Evolutionary conservation across 176 grass and related monocot species (phyloP).

Genomic region (Cenchrus fungigraminus): DNA sequence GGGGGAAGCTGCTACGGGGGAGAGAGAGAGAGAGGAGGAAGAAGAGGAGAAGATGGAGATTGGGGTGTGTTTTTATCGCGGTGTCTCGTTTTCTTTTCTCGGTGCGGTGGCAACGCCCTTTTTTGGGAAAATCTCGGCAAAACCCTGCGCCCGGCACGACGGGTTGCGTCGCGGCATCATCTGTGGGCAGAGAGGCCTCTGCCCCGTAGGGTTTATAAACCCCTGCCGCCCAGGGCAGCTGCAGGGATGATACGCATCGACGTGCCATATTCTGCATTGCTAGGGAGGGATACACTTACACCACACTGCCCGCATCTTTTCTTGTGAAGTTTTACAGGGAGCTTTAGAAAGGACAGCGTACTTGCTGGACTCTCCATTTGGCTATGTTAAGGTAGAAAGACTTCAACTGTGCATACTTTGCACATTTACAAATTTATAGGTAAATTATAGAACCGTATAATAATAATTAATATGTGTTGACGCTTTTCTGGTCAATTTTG

Average conservation of each 20-base stretch:
- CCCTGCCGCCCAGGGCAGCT: neutral
- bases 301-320: neutral
- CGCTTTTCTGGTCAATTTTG: no score
- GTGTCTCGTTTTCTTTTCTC: conserved; percentile 55
- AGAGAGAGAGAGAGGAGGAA: conserved; percentile 11
- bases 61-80: conserved; percentile 38
- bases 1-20: conserved; percentile 16
- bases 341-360: no score
- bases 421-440: neutral
- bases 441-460: neutral
- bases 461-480: neutral
- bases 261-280: conserved; percentile 20
- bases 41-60: neutral
- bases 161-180: conserved; percentile 8
- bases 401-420: neutral
- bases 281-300: neutral
- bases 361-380: neutral
- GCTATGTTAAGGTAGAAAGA: no score
- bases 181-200: neutral
- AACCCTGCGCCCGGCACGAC: conserved; percentile 51
- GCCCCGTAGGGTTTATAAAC: conserved; percentile 48
- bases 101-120: conserved; percentile 46
- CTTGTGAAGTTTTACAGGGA: neutral
- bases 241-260: conserved; percentile 26
- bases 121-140: conserved; percentile 67